Conservation (phyloP, 2,329 filamentous ascomycete species). For the Sporothrix humicola region DNA sequence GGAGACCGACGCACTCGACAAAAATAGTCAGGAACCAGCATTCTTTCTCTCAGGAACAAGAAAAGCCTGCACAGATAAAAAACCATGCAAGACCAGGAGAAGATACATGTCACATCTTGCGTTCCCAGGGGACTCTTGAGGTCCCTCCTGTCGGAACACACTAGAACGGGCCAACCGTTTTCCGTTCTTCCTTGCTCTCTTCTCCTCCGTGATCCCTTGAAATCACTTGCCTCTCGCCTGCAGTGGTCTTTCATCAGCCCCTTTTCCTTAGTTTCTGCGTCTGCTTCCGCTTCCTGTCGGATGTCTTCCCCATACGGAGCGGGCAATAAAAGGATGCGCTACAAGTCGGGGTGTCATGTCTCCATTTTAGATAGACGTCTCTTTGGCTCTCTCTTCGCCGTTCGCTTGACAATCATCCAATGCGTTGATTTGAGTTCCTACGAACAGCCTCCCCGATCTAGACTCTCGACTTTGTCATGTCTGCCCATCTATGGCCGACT, state of each 20-base stretch:
- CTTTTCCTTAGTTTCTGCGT: neutral
- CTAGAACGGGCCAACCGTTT: neutral
- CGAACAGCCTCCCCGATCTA: too few relatives aligned
- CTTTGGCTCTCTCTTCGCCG: too few relatives aligned
- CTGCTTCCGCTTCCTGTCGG: neutral
- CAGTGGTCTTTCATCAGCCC: neutral
- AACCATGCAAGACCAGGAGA: neutral
- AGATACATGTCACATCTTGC: conserved; percentile 8
- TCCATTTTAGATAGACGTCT: neutral
- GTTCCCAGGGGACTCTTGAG: neutral
- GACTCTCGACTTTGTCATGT: neutral
- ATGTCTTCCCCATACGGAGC: neutral
- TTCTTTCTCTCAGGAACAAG: neutral
- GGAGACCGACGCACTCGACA: neutral
- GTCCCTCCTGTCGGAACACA: neutral
- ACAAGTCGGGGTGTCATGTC: neutral
- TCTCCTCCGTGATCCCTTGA: neutral
- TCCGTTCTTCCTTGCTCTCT: neutral
- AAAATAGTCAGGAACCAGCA: conserved; percentile 2
- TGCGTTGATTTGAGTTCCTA: too few relatives aligned
- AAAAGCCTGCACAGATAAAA: too few relatives aligned
- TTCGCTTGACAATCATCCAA: too few relatives aligned
- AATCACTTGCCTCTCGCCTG: neutral
- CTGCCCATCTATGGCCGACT: too few relatives aligned
- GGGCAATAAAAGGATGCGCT: conserved; percentile 12